Evolutionary conservation across 2,329 filamentous ascomycete species (phyloP), one percentile per base, ranked within the genome.

Genomic region (Fusarium graminum): DNA sequence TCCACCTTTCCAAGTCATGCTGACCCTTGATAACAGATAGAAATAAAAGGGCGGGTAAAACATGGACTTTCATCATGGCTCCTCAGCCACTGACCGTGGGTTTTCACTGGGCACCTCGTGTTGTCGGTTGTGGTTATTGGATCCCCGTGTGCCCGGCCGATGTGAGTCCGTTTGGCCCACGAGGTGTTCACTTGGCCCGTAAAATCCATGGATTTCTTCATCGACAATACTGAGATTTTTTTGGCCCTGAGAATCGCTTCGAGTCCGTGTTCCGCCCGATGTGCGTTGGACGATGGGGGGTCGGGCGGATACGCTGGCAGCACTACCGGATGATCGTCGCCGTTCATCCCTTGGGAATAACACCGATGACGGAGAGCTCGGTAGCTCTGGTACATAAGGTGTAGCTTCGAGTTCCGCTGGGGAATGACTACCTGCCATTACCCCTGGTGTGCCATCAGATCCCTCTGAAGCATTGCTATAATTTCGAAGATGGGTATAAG

Each of bases 181-280:
- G 10, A 77, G 76, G 2, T 74, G 71, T 46, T 80, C 72, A 4
- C 70, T 55, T 2, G 81, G 78, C 1, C 83, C 83, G 54, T 84
- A 81, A 36, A 82, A 79, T 4, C 83, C 83, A 51, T 85, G 82
- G 49, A 83, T 75, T 56, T 83, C 81, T 67, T 85, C 83, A 42
- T 73, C 76, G 30, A 84, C 80, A 4, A 71, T 67, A 17, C 66
- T 69, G 30, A 77, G 58, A 34, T 66, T 49, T 7, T 59, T 59
- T 38, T 69, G 70, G 0, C 68, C 70, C 3, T 67, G 34, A 1
- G 71, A 73, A 29, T 73, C 71, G 17, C 70, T 73, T 7, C 71
- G 62, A 45, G 58, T 55, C 59, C 69, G 65, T 58, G 60, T 64
- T 16, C 74, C 73, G 38, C 76, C 77, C 17, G 72, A 67, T 54